Base-by-base conservation (phyloP, 2,329 filamentous ascomycete genomes). In the Chrysoporthe deuterocubensis region DNA sequence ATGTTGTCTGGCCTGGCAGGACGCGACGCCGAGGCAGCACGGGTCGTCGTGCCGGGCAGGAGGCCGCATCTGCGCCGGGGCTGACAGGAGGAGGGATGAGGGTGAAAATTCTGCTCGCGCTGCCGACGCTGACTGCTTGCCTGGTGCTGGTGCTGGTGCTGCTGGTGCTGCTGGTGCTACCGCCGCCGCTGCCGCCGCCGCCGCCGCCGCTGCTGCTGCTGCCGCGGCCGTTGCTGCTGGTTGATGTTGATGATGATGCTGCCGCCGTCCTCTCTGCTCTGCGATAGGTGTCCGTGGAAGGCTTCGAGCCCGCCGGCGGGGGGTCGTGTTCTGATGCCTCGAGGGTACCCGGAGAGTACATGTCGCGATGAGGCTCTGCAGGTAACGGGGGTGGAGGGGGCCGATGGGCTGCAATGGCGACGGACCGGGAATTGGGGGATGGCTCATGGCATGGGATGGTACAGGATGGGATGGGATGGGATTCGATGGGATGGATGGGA, bases 341-440 rank as follows among this genome's bases (percentile, higher is more conserved):
- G 9, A 56, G 44, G 48, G 61, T 64, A 52, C 37, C 37, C 60
- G 26, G 8, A 13, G 59, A 44, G 62, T 57, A 64, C 50, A 64
- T 44, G 62, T 57, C 52, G 50, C 50, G 40, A 58, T 64, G 50
- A 57, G 62, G 62, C 62, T 64, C 62, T 64, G 62, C 62, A 57
- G 40, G 46, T 42, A 37, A 4, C 57, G 58, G 48, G 58, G 44
- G 26, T 26, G 26, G 26, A 26, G 26, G 26, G 26, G 26, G 26
- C 26, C 26, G 46, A 57, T 60, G n/a, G 56, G 9, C 37, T 16
- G 26, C 40, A 40, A 42, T 44, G 64, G 56, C 60, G 64, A 43
- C 43, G 44, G 43, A 48, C 21, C 43, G 42, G 56, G 44, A 7
- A 42, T 46, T 42, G 16, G 40, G n/a, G n/a, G 40, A 48, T 34